Evolutionary conservation across 2,329 filamentous ascomycete genomes (phyloP), one percentile per base, ranked within the genome.

Genomic region (Metarhizium brunneum): DNA sequence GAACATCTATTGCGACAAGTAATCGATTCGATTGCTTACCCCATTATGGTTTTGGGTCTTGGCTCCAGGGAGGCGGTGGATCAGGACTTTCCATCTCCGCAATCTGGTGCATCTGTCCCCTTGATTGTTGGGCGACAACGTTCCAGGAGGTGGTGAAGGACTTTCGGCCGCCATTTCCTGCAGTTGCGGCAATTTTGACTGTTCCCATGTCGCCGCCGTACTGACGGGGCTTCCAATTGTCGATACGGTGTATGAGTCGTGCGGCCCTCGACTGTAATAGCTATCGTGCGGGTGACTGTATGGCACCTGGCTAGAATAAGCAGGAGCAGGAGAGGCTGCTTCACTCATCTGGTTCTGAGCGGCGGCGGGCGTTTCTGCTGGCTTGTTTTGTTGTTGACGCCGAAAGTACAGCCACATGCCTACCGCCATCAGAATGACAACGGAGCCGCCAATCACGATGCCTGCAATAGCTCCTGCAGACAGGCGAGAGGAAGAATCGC

Each of bases 391-490:
- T 29, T 45, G 53, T 13, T 57, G 60, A 8, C 58, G 59, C 38
- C 56, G 59, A 47, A 58, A 60, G 56, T 58, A 59, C 10, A 62
- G 38, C 20, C 51, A 35, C 40, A 59, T 50, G 8, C 59, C 59
- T 6, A 63, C 32, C 4, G 59, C 59, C 3, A 64, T n/a, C 25
- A 64, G 55, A 4, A 63, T 42, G 8, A 63, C 59, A 8, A 60
- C 62, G 2, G 59, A 61, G 10, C 59, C 57, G 42, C 62, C 64
- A 45, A 66, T 64, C 40, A 59, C 62, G n/a, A 65, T 63, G 29
- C 64, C 64, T 7, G 63, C 63, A 45, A 66, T 66, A 4, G 59
- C 59, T 38, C 57, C 59, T 5, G 42, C 45, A 6, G 61, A 59
- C 10, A 61, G 50, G 18, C 16, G 35, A 18, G 55, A 49, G 18